Percentiles rank a stretch among this genome's conserved stretches.
These are phyloP conservation scores for Talaromyces piceae DNA, from an alignment of 2,329 filamentous ascomycete species.

Conservation along the genomic window DNA sequence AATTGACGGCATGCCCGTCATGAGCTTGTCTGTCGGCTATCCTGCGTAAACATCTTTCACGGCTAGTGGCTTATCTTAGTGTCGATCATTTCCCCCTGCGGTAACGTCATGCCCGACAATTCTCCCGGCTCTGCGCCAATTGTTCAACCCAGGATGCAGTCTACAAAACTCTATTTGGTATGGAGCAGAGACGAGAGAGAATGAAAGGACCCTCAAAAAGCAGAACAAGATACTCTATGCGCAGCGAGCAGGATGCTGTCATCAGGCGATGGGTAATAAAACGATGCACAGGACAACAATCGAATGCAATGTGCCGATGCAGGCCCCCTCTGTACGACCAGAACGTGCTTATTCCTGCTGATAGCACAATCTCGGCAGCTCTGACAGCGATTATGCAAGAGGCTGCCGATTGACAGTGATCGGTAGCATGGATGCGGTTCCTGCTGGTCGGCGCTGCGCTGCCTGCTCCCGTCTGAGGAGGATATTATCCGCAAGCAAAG, in stretches of 20 bases:
- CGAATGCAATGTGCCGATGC: too few species aligned
- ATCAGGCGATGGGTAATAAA: too few species aligned
- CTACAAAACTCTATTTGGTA: too few species aligned
- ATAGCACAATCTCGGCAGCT: too few species aligned
- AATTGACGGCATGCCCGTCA: background rate
- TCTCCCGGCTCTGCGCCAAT: background rate
- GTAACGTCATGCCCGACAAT: background rate
- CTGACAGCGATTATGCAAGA: background rate
- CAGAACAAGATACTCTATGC: too few species aligned
- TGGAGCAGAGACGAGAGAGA: too few species aligned
- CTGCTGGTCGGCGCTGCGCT: background rate
- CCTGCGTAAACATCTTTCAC: background rate
- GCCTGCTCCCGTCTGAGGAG: background rate
- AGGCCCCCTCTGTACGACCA: too few species aligned
- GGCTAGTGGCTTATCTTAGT: background rate
- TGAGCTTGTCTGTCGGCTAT: background rate
- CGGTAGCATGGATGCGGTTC: background rate
- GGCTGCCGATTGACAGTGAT: slow-evolving; percentile 1
- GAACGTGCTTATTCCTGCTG: too few species aligned
- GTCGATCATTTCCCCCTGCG: background rate
- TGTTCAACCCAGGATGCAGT: too few species aligned
- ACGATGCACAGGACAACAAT: too few species aligned
- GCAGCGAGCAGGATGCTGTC: too few species aligned
- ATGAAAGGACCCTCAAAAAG: too few species aligned
- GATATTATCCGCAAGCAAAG: background rate